These are phyloP conservation scores for Penicillium bialowiezense DNA, from an alignment of 495 filamentous ascomycete genomes.

Conservation along the genomic window DNA sequence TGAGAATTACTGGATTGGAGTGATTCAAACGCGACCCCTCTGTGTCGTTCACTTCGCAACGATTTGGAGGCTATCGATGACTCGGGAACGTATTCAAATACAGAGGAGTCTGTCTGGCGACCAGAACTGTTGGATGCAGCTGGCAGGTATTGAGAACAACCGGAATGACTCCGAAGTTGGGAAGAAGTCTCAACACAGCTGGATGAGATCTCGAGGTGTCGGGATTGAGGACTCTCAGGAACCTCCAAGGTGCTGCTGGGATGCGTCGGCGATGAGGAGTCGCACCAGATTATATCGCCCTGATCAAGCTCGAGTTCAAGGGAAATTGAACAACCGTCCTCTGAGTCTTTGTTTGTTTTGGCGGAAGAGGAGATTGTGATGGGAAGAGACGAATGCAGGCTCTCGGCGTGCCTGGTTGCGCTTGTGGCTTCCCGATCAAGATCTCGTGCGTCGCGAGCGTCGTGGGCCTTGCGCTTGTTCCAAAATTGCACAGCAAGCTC, in stretches of 20 bases:
- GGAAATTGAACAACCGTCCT: neutral
- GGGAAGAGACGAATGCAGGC: neutral
- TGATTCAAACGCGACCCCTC: neutral
- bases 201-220: neutral
- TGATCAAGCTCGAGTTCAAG: neutral
- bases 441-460: neutral
- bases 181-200: neutral
- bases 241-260: constrained; percentile 9
- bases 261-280: constrained; percentile 18
- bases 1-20: neutral
- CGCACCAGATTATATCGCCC: neutral
- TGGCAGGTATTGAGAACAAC: neutral
- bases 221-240: constrained; percentile 1
- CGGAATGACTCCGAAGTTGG: neutral
- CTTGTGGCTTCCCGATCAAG: neutral
- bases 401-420: too few species aligned
- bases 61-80: constrained; percentile 15
- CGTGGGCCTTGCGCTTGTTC: constrained; percentile 25
- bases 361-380: neutral
- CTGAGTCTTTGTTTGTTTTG: neutral
- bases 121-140: neutral
- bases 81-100: constrained; percentile 6
- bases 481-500: constrained; percentile 31
- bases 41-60: constrained; percentile 17
- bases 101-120: neutral